phyloP scores from a whole-genome alignment of 2,329 filamentous ascomycete genomes.

The Pseudocercospora fijiensis region DNA sequence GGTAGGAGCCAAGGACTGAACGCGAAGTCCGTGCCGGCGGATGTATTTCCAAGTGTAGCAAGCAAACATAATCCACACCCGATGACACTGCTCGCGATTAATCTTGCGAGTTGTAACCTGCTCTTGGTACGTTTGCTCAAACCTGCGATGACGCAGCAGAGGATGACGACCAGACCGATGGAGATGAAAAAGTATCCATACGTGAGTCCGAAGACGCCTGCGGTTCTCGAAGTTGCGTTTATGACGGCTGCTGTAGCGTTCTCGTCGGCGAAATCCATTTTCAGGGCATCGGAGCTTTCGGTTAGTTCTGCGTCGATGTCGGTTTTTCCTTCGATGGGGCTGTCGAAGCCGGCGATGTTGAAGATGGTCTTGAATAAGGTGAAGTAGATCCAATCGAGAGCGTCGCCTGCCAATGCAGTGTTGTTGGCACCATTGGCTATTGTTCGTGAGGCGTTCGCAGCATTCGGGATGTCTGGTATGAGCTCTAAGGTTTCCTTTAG shows the following conservation, averaged over 20 bases:
- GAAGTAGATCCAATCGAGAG: slow-evolving; percentile 15
- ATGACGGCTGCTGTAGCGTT: slow-evolving; percentile 3
- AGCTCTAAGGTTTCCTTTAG: slow-evolving; percentile 15
- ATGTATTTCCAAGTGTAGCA: neutral
- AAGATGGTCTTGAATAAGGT: slow-evolving; percentile 20
- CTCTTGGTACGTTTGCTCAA: slow-evolving; percentile 17
- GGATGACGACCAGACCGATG: slow-evolving; percentile 32
- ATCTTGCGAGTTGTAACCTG: slow-evolving; percentile 12
- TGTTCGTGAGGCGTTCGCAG: slow-evolving; percentile 14
- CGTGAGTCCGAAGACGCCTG: slow-evolving; percentile 32
- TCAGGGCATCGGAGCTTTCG: neutral
- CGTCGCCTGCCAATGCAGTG: slow-evolving; percentile 6
- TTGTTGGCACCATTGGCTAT: slow-evolving; percentile 7
- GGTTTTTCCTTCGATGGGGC: neutral
- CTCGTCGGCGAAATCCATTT: slow-evolving; percentile 10
- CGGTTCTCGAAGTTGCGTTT: slow-evolving; percentile 3
- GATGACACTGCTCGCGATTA: slow-evolving; percentile 21
- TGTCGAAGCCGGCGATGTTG: slow-evolving; percentile 20
- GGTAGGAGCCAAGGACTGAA: slow-evolving; percentile 20
- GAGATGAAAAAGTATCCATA: slow-evolving; percentile 34
- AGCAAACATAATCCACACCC: slow-evolving; percentile 11
- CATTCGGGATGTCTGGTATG: slow-evolving; percentile 13
- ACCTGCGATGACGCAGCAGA: slow-evolving; percentile 33
- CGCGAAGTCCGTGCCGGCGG: neutral
- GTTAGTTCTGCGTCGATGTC: slow-evolving; percentile 1